Evolutionary conservation across 1,284 basidiomycete genomes (phyloP).

Genomic region (Puccinia horiana): DNA sequence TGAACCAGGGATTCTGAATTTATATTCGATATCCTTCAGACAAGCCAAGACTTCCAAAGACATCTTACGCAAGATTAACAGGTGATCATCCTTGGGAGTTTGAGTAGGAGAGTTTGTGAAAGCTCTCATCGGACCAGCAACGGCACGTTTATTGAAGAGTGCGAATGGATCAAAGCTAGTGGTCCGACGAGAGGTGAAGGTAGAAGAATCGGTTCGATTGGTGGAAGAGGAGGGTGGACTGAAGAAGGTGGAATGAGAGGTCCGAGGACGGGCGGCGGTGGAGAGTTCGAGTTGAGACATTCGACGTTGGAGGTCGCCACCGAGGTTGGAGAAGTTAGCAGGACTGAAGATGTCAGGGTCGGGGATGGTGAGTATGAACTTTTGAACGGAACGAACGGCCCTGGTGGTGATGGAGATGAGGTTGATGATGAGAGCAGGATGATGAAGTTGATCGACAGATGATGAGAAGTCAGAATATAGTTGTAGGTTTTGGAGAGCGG

Average conservation of each 20-base stretch:
- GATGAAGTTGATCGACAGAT: not conserved
- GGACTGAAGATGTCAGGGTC: constrained; percentile 59
- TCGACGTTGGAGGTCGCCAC: constrained; percentile 57
- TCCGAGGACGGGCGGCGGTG: constrained; percentile 42
- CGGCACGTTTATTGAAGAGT: constrained; percentile 39
- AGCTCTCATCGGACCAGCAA: not conserved
- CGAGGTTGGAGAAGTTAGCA: constrained; percentile 32
- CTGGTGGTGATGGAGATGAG: constrained; percentile 73
- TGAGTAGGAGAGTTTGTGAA: not conserved
- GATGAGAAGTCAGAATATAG: not conserved
- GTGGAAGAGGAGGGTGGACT: not conserved
- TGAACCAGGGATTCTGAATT: constrained; percentile 53
- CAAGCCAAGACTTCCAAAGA: constrained; percentile 75
- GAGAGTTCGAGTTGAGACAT: constrained; percentile 59
- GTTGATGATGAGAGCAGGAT: constrained; percentile 18
- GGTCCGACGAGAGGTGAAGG: not conserved
- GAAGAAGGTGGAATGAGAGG: constrained; percentile 5
- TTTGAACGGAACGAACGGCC: constrained; percentile 74
- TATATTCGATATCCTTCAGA: constrained; percentile 65
- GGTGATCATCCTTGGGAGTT: constrained; percentile 62
- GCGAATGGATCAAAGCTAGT: constrained; percentile 46
- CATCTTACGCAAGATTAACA: constrained; percentile 68
- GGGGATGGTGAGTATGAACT: constrained; percentile 75
- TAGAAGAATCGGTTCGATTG: not conserved
- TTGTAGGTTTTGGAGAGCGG: not conserved